These are phyloP conservation scores for Lentinula aciculospora DNA, from an alignment of 768 basidiomycete species.

Conservation along the genomic window DNA sequence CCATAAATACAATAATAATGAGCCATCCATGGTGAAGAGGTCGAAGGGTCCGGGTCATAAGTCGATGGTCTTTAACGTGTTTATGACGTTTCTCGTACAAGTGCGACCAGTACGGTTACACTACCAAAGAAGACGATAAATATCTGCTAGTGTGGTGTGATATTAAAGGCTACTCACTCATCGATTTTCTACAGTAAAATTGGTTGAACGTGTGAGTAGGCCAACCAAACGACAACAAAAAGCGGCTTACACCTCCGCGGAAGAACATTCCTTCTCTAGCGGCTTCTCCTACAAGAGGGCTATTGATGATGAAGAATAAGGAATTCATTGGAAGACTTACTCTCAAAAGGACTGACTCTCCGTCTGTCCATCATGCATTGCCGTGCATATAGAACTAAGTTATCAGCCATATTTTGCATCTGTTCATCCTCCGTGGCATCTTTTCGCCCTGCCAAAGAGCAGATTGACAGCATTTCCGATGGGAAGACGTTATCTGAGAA, in stretches of 20 bases:
- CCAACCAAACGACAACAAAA: background rate
- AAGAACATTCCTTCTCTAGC: conserved; percentile 59
- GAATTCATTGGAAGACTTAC: conserved; percentile 32
- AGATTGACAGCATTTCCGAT: conserved; percentile 64
- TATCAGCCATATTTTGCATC: conserved; percentile 68
- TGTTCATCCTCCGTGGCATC: conserved; percentile 52
- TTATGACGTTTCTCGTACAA: conserved; percentile 59
- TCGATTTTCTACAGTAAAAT: conserved; percentile 52
- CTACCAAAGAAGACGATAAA: conserved; percentile 26
- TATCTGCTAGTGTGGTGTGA: conserved; percentile 10
- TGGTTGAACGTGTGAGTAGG: background rate
- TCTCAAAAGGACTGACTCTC: conserved; percentile 70
- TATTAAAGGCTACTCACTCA: conserved; percentile 46
- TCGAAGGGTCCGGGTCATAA: background rate
- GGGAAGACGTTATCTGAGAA: conserved; percentile 62
- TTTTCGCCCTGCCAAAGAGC: conserved; percentile 55
- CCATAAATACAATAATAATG: too few relatives aligned
- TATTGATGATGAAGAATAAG: conserved; percentile 6
- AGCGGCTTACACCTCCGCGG: conserved; percentile 63
- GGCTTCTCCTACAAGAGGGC: conserved; percentile 44
- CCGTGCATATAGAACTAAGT: conserved; percentile 63
- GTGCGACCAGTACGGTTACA: conserved; percentile 64
- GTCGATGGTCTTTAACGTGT: background rate
- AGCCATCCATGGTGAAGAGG: too few relatives aligned
- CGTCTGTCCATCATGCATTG: conserved; percentile 64